Conservation (phyloP, 768 basidiomycete genomes). For the Tephrocybe rancida region DNA sequence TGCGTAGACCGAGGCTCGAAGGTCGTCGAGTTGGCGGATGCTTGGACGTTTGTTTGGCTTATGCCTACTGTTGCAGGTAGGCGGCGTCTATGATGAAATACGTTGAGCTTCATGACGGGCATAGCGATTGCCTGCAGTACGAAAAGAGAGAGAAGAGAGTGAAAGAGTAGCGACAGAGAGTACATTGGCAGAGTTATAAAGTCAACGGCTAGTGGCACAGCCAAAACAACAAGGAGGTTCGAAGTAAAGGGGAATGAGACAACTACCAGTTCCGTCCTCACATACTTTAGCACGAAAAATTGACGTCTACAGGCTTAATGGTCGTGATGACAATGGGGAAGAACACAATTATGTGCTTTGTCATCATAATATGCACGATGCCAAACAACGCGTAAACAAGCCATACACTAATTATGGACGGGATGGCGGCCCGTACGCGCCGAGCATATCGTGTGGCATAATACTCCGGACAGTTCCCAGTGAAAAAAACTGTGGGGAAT, state of each 20-base stretch:
- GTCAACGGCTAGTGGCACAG: constrained; percentile 6
- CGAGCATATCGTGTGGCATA: not conserved
- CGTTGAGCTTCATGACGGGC: constrained; percentile 6
- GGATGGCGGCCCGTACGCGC: not conserved
- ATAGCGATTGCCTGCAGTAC: constrained; percentile 8
- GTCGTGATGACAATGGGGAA: not conserved
- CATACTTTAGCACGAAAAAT: constrained; percentile 3
- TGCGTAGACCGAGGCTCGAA: not conserved
- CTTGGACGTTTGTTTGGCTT: not conserved
- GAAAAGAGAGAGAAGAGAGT: constrained; percentile 9
- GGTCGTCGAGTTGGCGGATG: not conserved
- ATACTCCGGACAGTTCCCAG: not conserved
- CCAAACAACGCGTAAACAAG: constrained; percentile 12
- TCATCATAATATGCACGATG: not conserved
- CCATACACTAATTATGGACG: not conserved
- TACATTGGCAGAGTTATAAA: not conserved
- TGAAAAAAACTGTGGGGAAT: not conserved
- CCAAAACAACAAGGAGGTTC: constrained; percentile 6
- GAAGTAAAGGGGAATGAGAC: constrained; percentile 1
- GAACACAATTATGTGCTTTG: not conserved
- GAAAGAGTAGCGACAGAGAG: constrained; percentile 10
- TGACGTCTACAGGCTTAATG: not conserved
- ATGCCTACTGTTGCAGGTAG: not conserved
- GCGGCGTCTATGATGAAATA: not conserved
- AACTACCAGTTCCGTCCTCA: not conserved